phyloP scores from a whole-genome alignment of 305 asterid species.

The Andrographis paniculata region DNA sequence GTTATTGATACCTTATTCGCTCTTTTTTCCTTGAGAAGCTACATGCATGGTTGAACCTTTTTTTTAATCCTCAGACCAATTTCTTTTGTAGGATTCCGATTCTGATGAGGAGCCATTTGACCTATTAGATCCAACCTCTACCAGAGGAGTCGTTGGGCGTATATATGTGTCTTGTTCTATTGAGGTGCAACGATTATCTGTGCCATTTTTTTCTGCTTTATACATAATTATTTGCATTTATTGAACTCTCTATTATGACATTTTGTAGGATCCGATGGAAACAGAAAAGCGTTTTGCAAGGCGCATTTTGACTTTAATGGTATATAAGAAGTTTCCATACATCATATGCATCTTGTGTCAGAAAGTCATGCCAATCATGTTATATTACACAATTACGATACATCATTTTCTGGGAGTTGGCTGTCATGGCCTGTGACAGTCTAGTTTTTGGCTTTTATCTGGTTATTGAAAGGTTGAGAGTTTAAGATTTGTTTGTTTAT shows the following conservation, averaged over 20 bases:
- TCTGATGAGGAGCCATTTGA: constrained; percentile 49
- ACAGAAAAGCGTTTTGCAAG: constrained; percentile 70
- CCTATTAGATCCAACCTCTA: constrained; percentile 61
- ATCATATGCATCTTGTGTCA: constrained; percentile 14
- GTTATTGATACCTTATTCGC: neutral
- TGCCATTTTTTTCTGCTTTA: constrained; percentile 9
- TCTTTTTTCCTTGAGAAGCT: constrained; percentile 8
- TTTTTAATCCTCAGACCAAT: constrained; percentile 13
- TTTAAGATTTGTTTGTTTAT: too few species aligned
- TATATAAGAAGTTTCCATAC: constrained; percentile 28
- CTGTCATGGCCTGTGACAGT: constrained; percentile 9
- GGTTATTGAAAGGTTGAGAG: too few species aligned
- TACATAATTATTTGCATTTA: constrained; percentile 13
- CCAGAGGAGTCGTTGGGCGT: constrained; percentile 52
- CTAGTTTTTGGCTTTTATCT: constrained; percentile 10
- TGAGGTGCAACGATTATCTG: constrained; percentile 50
- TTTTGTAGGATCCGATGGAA: constrained; percentile 88
- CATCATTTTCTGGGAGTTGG: constrained; percentile 8
- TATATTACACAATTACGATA: constrained; percentile 5
- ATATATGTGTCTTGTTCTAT: constrained; percentile 76
- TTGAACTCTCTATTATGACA: constrained; percentile 20
- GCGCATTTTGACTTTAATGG: constrained; percentile 90
- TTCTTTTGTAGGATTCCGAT: constrained; percentile 56
- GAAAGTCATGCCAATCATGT: constrained; percentile 2
- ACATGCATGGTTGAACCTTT: neutral